Evolutionary conservation across 768 basidiomycete genomes (phyloP).

Genomic region (Kwoniella pini): DNA sequence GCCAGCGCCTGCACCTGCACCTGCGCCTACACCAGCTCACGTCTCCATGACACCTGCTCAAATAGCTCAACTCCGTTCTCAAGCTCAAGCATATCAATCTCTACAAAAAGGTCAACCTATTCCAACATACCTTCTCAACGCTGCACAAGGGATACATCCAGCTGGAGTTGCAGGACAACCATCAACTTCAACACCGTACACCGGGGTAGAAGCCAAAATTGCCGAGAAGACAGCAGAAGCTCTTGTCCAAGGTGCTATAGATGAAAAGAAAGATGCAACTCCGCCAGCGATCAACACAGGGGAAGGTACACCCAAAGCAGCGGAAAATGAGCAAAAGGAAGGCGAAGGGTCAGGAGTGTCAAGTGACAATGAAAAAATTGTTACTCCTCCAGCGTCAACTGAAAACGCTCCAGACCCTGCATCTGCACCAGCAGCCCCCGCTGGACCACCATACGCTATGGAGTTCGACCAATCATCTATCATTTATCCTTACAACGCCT

Average conservation of each 20-base stretch:
- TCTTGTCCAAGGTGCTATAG: constrained; percentile 26
- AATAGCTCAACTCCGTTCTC: constrained; percentile 53
- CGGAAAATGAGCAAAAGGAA: constrained; percentile 15
- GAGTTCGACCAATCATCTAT: constrained; percentile 77
- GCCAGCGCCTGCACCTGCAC: constrained; percentile 10
- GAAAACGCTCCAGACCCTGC: background rate
- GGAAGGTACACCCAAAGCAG: background rate
- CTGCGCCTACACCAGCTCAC: constrained; percentile 14
- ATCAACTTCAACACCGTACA: constrained; percentile 18
- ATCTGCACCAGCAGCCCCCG: background rate
- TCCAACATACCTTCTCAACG: constrained; percentile 50
- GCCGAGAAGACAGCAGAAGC: constrained; percentile 52
- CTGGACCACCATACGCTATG: constrained; percentile 55
- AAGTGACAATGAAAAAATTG: constrained; percentile 25
- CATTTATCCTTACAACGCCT: constrained; percentile 91
- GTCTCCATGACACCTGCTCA: constrained; percentile 53
- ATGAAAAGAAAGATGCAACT: constrained; percentile 11
- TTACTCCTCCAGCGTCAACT: constrained; percentile 16
- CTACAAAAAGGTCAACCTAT: constrained; percentile 49
- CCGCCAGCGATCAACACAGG: background rate
- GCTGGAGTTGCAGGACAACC: constrained; percentile 35
- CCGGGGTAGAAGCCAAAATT: constrained; percentile 33
- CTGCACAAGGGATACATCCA: constrained; percentile 42
- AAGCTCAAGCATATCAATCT: constrained; percentile 51
- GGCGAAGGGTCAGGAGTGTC: constrained; percentile 29